phyloP scores from a whole-genome alignment of 2,329 filamentous ascomycete genomes.

The Beauveria sp. region DNA sequence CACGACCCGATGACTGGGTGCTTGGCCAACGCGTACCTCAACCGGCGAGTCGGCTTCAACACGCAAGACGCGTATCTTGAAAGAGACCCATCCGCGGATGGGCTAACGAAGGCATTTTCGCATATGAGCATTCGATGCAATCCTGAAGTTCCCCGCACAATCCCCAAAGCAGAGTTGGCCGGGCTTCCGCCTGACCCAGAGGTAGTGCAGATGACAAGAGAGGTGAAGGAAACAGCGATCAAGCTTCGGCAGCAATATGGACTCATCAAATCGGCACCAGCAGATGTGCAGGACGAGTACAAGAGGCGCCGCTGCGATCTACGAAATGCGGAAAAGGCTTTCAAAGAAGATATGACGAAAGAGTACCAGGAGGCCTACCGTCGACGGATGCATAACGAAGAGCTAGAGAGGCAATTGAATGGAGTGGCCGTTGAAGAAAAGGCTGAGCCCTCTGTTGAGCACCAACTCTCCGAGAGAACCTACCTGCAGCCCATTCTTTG shows the following conservation, averaged over 20 bases:
- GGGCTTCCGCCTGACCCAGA: conserved; percentile 9
- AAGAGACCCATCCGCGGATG: too few relatives aligned
- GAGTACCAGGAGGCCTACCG: conserved; percentile 9
- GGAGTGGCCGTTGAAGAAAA: background rate
- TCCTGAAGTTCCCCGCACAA: conserved; percentile 4
- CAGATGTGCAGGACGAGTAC: background rate
- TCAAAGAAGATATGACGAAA: conserved; percentile 9
- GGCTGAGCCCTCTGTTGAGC: background rate
- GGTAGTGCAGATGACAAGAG: background rate
- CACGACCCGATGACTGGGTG: too few relatives aligned
- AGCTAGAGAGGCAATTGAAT: conserved; percentile 10
- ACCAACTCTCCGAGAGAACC: conserved; percentile 1
- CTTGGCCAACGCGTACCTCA: too few relatives aligned
- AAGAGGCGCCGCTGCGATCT: background rate
- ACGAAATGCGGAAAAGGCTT: conserved; percentile 9
- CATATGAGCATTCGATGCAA: background rate
- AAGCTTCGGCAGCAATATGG: conserved; percentile 1
- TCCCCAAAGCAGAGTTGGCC: conserved; percentile 9
- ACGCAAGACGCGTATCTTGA: too few relatives aligned
- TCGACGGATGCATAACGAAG: conserved; percentile 4
- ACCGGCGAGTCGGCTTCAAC: too few relatives aligned
- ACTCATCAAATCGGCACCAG: conserved; percentile 8
- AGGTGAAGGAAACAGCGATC: background rate
- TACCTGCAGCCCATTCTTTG: conserved; percentile 4
- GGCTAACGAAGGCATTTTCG: conserved; percentile 2